Evolutionary conservation across 805 yeast genomes (phyloP).

Genomic region (Ogataea zsoltii): DNA sequence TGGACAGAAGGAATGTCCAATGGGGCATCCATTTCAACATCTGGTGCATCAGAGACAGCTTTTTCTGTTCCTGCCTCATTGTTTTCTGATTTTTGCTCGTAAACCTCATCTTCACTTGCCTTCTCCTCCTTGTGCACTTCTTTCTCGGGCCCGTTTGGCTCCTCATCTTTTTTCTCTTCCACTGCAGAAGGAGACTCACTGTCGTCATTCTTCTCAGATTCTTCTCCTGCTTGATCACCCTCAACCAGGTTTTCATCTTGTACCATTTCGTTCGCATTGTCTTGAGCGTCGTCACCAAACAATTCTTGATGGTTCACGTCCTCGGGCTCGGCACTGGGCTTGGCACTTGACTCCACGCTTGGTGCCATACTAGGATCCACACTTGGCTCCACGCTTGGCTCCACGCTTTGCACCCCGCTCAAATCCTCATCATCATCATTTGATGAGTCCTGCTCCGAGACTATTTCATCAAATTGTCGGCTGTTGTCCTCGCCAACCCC

Average conservation of each 20-base stretch:
- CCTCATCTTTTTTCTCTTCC: neutral
- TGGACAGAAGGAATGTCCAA: too few species aligned
- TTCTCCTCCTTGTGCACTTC: neutral
- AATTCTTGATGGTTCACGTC: too few species aligned
- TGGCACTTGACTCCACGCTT: too few species aligned
- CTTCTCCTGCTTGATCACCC: too few species aligned
- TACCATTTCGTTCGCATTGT: neutral
- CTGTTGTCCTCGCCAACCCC: slow-evolving; percentile 1
- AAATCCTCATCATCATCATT: neutral
- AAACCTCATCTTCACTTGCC: too few species aligned
- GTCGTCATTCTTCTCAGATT: neutral
- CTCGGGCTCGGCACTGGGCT: too few species aligned
- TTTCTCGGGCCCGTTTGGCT: neutral
- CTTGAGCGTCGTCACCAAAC: neutral
- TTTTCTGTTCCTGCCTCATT: too few species aligned
- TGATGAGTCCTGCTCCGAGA: neutral
- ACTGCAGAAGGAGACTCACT: neutral
- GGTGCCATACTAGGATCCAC: too few species aligned
- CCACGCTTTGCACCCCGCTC: too few species aligned
- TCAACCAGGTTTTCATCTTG: slow-evolving; percentile 4
- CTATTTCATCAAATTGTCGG: slow-evolving; percentile 7
- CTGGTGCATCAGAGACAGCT: neutral
- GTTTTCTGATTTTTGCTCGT: too few species aligned
- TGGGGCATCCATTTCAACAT: too few species aligned
- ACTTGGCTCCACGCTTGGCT: too few species aligned